These are phyloP conservation scores for Solanum hybrid DNA, from an alignment of 305 asterid genomes.

Conservation along the genomic window DNA sequence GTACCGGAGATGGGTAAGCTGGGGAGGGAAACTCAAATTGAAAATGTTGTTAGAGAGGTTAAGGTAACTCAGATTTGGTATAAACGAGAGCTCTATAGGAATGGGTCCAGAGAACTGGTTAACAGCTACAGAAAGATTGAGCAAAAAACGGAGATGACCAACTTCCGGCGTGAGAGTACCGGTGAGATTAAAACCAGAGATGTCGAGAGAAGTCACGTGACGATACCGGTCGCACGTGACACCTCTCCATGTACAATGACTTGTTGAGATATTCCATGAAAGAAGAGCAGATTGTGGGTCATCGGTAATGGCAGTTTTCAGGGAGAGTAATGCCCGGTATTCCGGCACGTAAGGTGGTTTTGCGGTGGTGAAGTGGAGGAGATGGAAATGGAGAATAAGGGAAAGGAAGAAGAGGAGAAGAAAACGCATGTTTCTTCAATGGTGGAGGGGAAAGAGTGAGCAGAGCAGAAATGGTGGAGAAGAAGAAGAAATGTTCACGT, in stretches of 20 bases:
- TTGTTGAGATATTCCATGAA: conserved; percentile 46
- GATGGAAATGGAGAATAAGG: conserved; percentile 20
- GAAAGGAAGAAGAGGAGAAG: conserved; percentile 16
- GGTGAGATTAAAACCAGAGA: conserved; percentile 50
- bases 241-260: conserved; percentile 58
- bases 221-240: conserved; percentile 52
- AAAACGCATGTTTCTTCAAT: conserved; percentile 33
- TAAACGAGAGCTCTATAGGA: conserved; percentile 40
- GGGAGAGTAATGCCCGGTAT: conserved; percentile 42
- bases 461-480: background rate
- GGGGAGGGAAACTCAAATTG: conserved; percentile 41
- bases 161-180: conserved; percentile 50
- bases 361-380: conserved; percentile 21
- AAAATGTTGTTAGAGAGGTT: conserved; percentile 66
- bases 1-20: conserved; percentile 33
- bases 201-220: conserved; percentile 54
- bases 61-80: conserved; percentile 41
- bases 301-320: conserved; percentile 47
- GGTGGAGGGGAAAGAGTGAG: background rate
- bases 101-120: conserved; percentile 52
- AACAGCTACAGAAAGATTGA: conserved; percentile 41
- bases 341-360: conserved; percentile 37
- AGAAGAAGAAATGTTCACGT: background rate
- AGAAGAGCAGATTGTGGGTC: conserved; percentile 48
- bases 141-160: conserved; percentile 48